phyloP scores from a whole-genome alignment of 495 filamentous ascomycete genomes.

The Hypoxylon cercidicola region DNA sequence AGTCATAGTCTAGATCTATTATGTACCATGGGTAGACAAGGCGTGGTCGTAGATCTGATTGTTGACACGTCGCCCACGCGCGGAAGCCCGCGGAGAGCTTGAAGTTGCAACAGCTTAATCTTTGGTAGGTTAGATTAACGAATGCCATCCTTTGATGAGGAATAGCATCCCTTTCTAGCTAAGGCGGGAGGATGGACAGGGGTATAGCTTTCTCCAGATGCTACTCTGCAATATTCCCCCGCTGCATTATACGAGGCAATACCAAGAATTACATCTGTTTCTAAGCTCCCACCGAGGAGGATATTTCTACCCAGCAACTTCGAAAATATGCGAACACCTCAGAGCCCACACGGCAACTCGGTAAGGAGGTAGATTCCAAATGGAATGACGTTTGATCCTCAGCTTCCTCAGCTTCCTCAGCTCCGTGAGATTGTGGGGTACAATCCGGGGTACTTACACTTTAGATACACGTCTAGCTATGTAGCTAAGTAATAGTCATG shows the following conservation, averaged over 20 bases:
- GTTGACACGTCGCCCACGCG: too few relatives aligned
- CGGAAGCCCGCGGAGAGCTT: too few relatives aligned
- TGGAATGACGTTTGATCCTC: constrained; percentile 12
- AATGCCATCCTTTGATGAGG: constrained; percentile 9
- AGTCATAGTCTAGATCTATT: too few relatives aligned
- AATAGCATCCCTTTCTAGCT: background rate
- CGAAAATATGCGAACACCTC: background rate
- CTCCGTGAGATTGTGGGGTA: constrained; percentile 36
- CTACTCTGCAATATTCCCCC: constrained; percentile 30
- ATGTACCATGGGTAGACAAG: too few relatives aligned
- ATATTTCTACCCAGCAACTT: background rate
- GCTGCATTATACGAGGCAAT: constrained; percentile 16
- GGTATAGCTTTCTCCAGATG: constrained; percentile 19
- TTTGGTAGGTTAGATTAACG: constrained; percentile 1
- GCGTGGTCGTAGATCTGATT: too few relatives aligned
- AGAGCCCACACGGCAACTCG: constrained; percentile 5
- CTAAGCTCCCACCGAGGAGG: too few relatives aligned
- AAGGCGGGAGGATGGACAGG: background rate
- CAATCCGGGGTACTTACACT: constrained; percentile 26
- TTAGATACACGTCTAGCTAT: constrained; percentile 1
- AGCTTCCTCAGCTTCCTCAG: constrained; percentile 40
- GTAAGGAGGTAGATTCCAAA: background rate
- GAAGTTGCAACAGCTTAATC: background rate
- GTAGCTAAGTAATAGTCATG: constrained; percentile 23
- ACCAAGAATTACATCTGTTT: background rate